phyloP scores from a whole-genome alignment of 2,329 filamentous ascomycete species.

The Delphinella strobiligena region DNA sequence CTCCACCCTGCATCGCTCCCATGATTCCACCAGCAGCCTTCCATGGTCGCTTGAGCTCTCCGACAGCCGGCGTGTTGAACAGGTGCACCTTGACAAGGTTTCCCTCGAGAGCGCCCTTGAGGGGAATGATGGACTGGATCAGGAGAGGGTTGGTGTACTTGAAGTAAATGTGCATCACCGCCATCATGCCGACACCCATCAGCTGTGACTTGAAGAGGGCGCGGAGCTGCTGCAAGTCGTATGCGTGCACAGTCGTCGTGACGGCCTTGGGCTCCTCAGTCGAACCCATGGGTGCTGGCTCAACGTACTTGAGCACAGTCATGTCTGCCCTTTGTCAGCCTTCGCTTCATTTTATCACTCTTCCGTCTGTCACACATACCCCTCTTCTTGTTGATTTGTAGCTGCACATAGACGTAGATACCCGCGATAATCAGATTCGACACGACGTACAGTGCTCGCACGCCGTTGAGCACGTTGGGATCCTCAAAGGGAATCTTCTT shows the following conservation, averaged over 20 bases:
- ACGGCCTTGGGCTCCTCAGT: constrained; percentile 91
- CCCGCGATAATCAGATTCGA: constrained; percentile 73
- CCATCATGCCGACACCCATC: constrained; percentile 98
- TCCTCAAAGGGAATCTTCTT: constrained; percentile 95
- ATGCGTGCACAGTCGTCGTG: constrained; percentile 91
- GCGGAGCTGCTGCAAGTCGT: constrained; percentile 80
- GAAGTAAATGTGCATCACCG: constrained; percentile 96
- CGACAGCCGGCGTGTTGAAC: constrained; percentile 71
- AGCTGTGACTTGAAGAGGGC: constrained; percentile 77
- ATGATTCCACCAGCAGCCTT: constrained; percentile 77
- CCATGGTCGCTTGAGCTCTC: constrained; percentile 92
- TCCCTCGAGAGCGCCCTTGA: constrained; percentile 90
- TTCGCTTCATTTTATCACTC: neutral
- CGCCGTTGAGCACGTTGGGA: constrained; percentile 53
- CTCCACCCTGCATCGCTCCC: constrained; percentile 55
- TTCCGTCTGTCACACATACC: constrained; percentile 43
- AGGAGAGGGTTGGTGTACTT: constrained; percentile 99
- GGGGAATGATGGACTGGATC: constrained; percentile 95
- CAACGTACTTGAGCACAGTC: constrained; percentile 96
- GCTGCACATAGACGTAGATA: constrained; percentile 76
- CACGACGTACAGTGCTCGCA: constrained; percentile 52
- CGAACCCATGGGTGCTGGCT: constrained; percentile 86
- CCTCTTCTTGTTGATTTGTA: constrained; percentile 90
- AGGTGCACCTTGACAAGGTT: constrained; percentile 95
- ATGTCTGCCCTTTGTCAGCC: constrained; percentile 50